Evolutionary conservation across 305 asterid genomes (phyloP), one percentile per base, ranked within the genome.

Genomic region (Fraxinus angustifolia): DNA sequence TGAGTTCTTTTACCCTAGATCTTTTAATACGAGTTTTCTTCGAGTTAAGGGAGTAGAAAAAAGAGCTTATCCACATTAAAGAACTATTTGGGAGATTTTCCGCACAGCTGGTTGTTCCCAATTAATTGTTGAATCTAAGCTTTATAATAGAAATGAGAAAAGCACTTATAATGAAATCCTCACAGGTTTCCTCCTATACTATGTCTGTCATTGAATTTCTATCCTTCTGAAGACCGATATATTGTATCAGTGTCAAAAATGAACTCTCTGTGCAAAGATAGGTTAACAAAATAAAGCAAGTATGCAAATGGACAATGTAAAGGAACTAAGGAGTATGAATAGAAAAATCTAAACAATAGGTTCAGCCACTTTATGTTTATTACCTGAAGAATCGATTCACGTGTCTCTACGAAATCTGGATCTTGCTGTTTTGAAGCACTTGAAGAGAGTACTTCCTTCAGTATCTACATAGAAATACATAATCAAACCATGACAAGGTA

Each of bases 301-400:
- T 70, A 34, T 65, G 80, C 77, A 78, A 58, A 76, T 7, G 71
- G 79, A 72, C 19, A 30, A 65, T 48, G 79, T 35, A 65, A 50
- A 60, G 77, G 38, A 81, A 75, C 28, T 67, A 48, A 28, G 34
- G 10, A 53, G 50, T 30, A 11, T 34, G 75, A 81, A 28, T 56
- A 76, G 38, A 67, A 81, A 34, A 71, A 74, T 14, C 72, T 56
- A 77, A 74, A 53, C 53, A 48, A 33, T 11, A 48, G 40, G 78
- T 30, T 26, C 14, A 73, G 76, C 72, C 75, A 38, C 68, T 28
- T 53, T 62, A 40, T 19, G 62, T 73, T 65, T 72, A 30, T 77
- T 86, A 94, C 98, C 99, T 87, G 94, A 82, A 93, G 96, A 84
- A 96, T 90, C 62, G 98, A 92, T 80, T 94, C 96, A 6, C 98